Percentiles rank a stretch among this genome's conserved stretches.
Conservation (phyloP, 208 protist species). For the Herpetomonas samuelpessoai region DNA sequence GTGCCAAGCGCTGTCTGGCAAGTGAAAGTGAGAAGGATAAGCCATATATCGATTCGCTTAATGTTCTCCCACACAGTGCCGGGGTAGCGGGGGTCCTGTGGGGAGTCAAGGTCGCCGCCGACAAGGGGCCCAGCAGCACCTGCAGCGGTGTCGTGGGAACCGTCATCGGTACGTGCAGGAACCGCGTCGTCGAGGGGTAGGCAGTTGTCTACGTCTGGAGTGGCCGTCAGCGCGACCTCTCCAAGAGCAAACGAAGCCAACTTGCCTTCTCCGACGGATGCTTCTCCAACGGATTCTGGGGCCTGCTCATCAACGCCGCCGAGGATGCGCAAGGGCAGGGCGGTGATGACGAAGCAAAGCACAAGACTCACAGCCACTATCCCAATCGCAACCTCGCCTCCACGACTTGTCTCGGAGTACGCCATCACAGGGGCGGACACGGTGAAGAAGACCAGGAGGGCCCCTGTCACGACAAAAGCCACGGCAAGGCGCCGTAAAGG, state of each 20-base stretch:
- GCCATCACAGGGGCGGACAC: slow-evolving; percentile 13
- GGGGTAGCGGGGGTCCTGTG: slow-evolving; percentile 18
- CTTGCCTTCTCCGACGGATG: background rate
- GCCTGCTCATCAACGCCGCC: slow-evolving; percentile 19
- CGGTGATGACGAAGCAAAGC: slow-evolving; percentile 15
- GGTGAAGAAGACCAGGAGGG: slow-evolving; percentile 19
- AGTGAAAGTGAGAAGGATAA: slow-evolving; percentile 25
- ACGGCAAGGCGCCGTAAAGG: slow-evolving; percentile 16
- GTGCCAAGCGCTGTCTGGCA: slow-evolving; percentile 23
- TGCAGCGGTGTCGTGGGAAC: no score
- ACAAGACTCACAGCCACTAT: slow-evolving; percentile 10
- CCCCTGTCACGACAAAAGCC: slow-evolving; percentile 12
- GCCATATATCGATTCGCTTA: slow-evolving; percentile 16
- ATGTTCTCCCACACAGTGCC: slow-evolving; percentile 16
- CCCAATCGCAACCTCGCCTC: slow-evolving; percentile 6
- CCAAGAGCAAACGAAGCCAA: background rate
- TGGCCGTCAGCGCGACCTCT: background rate
- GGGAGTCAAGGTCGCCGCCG: background rate
- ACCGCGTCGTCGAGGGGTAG: background rate
- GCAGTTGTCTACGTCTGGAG: no score
- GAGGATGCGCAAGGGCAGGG: slow-evolving; percentile 19
- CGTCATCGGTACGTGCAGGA: no score
- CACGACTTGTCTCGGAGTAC: slow-evolving; percentile 9
- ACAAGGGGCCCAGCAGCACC: background rate
- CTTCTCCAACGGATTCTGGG: background rate